Base-by-base conservation (phyloP, 2,329 filamentous ascomycete species). In the Tolypocladium amazonense region DNA sequence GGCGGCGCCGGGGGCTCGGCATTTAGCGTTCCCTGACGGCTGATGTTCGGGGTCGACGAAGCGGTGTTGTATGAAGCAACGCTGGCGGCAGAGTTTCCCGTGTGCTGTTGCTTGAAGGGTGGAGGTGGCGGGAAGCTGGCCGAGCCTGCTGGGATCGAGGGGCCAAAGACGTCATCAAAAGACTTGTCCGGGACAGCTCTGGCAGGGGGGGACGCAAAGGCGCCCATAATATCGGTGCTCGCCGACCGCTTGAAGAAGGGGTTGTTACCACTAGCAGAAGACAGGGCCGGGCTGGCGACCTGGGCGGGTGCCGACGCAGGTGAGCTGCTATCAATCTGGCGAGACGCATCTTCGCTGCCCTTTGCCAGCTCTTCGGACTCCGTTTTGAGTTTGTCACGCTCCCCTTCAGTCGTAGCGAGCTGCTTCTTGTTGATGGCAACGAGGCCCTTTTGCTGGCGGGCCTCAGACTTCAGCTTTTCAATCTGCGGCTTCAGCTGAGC, bases 381-480 rank as follows among this genome's bases (percentile, higher is more conserved):
- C 1, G 79, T 77, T 76, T 92, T 92, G 45, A 96, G 79, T 77
- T 90, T 93, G 62, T 97, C 93, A 38, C 90, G 85, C 72, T 97
- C 93, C 56, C 84, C 84, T 73, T 99, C 94, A 60, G 88, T 90
- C 0, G 92, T 97, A 41, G 88, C 85, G 62, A 97, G 79, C 75
- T 99, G 94, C 77, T 99, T 99, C 81, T 95, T 97, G 77, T 97
- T 97, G 76, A 99, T 99, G 52, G 94, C 92, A 37, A 96, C 93
- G 65, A 97, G 81, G 23, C 94, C 94, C 77, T 96, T 97, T 70
- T 97, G 92, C 73, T 97, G 94, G 50, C 94, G 87, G 33, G 92
- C 92, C 67, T 97, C 92, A 15, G 88, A 90, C 72, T 89, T 92
- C 67, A 96, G 81, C 78, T 97, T 97, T 72, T 99, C 94, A 58